These are phyloP conservation scores for Backusella morwellensis DNA, from an alignment of 192 early-diverging fungal species.

Conservation along the genomic window DNA sequence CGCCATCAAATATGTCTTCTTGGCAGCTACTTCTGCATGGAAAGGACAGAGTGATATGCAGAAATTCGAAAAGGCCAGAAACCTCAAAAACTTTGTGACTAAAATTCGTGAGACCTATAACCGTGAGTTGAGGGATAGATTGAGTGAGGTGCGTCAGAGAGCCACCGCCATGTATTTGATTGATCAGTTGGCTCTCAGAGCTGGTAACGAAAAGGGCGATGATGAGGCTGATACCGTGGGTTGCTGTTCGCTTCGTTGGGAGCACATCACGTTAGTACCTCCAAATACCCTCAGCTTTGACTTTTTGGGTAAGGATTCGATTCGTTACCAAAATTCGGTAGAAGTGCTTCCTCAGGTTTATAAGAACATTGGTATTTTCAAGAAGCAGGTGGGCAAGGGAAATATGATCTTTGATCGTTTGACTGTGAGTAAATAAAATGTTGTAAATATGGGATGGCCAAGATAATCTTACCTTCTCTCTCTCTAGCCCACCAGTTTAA, in stretches of 20 bases:
- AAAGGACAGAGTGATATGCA: constrained; percentile 95
- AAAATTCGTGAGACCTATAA: constrained; percentile 80
- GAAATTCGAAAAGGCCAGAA: constrained; percentile 96
- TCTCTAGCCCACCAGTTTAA: constrained; percentile 69
- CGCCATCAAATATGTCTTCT: constrained; percentile 90
- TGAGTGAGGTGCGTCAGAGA: constrained; percentile 82
- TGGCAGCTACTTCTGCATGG: constrained; percentile 89
- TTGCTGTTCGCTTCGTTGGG: constrained; percentile 93
- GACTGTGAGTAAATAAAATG: constrained; percentile 49
- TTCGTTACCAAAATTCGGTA: constrained; percentile 86
- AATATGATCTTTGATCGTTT: constrained; percentile 93
- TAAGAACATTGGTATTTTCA: constrained; percentile 92
- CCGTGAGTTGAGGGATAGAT: constrained; percentile 73
- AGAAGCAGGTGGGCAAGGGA: constrained; percentile 70
- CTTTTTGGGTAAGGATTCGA: constrained; percentile 98
- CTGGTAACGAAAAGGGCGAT: constrained; percentile 96
- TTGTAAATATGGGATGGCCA: neutral
- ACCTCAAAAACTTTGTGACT: constrained; percentile 64
- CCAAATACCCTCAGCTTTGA: constrained; percentile 90
- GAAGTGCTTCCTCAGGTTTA: constrained; percentile 87
- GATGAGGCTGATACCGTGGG: constrained; percentile 99
- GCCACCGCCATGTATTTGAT: constrained; percentile 96
- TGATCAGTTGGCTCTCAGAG: constrained; percentile 90
- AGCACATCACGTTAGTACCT: constrained; percentile 83
- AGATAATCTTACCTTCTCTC: neutral